These are phyloP conservation scores for Hypoxylon sp. DNA, from an alignment of 2,329 filamentous ascomycete species.

Conservation along the genomic window DNA sequence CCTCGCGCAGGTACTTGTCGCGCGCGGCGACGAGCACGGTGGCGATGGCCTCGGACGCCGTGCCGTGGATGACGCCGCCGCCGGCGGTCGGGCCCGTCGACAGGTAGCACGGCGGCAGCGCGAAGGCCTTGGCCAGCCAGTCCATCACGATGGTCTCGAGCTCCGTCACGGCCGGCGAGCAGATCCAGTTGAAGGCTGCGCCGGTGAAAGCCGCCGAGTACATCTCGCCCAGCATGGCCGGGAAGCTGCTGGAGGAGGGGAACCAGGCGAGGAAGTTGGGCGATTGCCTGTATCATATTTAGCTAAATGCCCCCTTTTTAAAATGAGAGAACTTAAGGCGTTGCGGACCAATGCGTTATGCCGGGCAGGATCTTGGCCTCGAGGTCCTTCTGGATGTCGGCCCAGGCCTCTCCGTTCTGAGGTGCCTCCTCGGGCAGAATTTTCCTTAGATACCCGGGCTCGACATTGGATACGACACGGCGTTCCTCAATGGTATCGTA, in stretches of 20 bases:
- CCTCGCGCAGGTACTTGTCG: slow-evolving; percentile 78
- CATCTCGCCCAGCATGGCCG: slow-evolving; percentile 89
- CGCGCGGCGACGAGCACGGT: slow-evolving; percentile 89
- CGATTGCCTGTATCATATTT: slow-evolving; percentile 69
- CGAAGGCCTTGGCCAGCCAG: slow-evolving; percentile 84
- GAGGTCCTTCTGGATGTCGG: slow-evolving; percentile 83
- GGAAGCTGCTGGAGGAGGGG: slow-evolving; percentile 83
- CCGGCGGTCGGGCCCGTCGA: slow-evolving; percentile 77
- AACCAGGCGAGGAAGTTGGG: slow-evolving; percentile 98
- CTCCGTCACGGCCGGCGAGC: slow-evolving; percentile 90
- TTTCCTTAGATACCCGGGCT: slow-evolving; percentile 86
- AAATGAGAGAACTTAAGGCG: not conserved
- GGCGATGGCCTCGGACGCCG: slow-evolving; percentile 86
- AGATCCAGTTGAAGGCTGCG: slow-evolving; percentile 97
- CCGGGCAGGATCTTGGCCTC: slow-evolving; percentile 89
- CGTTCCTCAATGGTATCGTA: slow-evolving; percentile 79
- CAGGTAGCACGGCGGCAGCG: slow-evolving; percentile 77
- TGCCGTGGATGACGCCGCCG: slow-evolving; percentile 95
- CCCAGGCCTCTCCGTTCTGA: slow-evolving; percentile 77
- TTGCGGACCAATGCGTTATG: slow-evolving; percentile 81
- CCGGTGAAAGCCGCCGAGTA: slow-evolving; percentile 90
- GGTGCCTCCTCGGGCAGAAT: slow-evolving; percentile 78
- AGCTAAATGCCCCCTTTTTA: not conserved
- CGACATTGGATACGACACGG: slow-evolving; percentile 79
- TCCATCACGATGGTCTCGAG: slow-evolving; percentile 93